Conservation (phyloP, 179 eudicot genomes). For the Silene coronaria region DNA sequence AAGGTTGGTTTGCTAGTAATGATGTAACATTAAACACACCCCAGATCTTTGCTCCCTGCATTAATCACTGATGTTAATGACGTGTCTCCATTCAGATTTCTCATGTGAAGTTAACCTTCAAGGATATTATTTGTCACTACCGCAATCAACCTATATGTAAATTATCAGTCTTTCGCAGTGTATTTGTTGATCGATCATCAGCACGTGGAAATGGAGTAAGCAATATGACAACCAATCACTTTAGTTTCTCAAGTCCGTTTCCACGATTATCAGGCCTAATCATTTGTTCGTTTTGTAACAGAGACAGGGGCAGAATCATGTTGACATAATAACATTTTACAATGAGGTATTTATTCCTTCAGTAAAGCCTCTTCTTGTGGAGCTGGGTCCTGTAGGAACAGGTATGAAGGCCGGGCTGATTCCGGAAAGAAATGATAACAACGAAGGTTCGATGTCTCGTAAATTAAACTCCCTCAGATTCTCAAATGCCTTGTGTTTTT, state of each 20-base stretch:
- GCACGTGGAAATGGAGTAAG: slow-evolving; percentile 61
- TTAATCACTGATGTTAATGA: background rate
- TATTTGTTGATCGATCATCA: slow-evolving; percentile 78
- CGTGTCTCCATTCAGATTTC: slow-evolving; percentile 52
- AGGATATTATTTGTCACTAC: slow-evolving; percentile 74
- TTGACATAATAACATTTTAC: slow-evolving; percentile 92
- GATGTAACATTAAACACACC: background rate
- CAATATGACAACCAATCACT: background rate
- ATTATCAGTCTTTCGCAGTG: slow-evolving; percentile 83
- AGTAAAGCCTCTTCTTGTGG: slow-evolving; percentile 83
- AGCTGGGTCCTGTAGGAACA: slow-evolving; percentile 53
- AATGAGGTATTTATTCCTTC: slow-evolving; percentile 78
- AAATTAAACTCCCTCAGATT: too few relatives aligned
- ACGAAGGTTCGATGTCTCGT: slow-evolving; percentile 41
- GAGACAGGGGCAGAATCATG: slow-evolving; percentile 76
- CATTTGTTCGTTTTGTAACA: slow-evolving; percentile 26
- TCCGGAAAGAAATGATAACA: slow-evolving; percentile 41
- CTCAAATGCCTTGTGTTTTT: too few relatives aligned
- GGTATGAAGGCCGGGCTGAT: slow-evolving; percentile 31
- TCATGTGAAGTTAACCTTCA: slow-evolving; percentile 66
- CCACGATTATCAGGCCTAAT: slow-evolving; percentile 12
- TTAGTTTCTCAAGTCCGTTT: background rate
- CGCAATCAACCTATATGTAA: slow-evolving; percentile 91
- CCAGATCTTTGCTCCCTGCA: background rate
- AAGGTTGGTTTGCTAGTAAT: slow-evolving; percentile 49